Percentiles rank a stretch among this genome's conserved stretches.
Evolutionary conservation across 164 flowering plant species (phyloP).

Genomic region (Annona cherimola): DNA sequence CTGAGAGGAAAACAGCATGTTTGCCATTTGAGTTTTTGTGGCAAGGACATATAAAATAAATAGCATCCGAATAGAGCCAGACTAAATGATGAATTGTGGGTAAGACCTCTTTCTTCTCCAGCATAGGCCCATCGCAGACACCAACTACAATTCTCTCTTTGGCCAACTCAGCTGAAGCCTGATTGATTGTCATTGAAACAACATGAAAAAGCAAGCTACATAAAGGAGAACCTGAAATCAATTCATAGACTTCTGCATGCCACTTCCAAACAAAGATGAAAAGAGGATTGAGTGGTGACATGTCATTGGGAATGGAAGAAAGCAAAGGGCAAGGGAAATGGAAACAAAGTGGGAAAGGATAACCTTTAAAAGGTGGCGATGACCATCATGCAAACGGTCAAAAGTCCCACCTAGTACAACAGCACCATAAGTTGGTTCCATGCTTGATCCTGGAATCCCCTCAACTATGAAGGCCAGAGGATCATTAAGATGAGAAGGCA

Average conservation of each 20-base stretch:
- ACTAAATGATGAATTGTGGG: neutral
- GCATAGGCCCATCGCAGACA: slow-evolving; percentile 87
- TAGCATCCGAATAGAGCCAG: neutral
- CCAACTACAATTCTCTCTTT: slow-evolving; percentile 74
- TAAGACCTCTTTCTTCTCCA: slow-evolving; percentile 64
- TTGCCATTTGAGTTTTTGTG: no score
- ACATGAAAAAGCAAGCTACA: neutral
- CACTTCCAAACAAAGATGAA: neutral
- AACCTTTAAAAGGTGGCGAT: slow-evolving; percentile 72
- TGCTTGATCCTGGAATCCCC: no score
- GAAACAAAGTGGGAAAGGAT: slow-evolving; percentile 1
- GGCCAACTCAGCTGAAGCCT: slow-evolving; percentile 73
- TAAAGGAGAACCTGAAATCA: neutral
- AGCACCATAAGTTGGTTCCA: slow-evolving; percentile 33
- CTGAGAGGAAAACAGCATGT: slow-evolving; percentile 10
- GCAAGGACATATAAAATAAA: no score
- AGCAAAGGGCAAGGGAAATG: neutral
- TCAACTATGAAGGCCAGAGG: no score
- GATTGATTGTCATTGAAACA: slow-evolving; percentile 23
- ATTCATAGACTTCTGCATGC: neutral
- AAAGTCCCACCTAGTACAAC: slow-evolving; percentile 95
- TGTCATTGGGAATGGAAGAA: neutral
- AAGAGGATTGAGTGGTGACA: neutral
- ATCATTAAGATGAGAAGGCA: no score
- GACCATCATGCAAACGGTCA: slow-evolving; percentile 86